These are phyloP conservation scores for Camellia sinensis DNA, from an alignment of 148 eudicot species.

Conservation along the genomic window DNA sequence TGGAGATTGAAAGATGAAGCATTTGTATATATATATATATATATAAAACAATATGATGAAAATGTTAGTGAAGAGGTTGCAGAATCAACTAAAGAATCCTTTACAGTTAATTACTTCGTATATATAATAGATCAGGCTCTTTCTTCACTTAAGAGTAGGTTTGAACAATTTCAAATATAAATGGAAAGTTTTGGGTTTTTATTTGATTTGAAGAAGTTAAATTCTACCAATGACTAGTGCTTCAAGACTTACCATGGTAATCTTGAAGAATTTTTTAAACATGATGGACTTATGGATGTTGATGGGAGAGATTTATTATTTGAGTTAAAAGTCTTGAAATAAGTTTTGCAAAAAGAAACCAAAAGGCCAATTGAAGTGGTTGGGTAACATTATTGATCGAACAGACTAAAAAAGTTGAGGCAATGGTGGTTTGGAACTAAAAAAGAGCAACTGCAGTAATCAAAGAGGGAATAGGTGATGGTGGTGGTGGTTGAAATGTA, in stretches of 20 bases:
- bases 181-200: no score
- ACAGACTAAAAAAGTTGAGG: no score
- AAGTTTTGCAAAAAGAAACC: neutral
- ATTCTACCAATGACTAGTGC: no score
- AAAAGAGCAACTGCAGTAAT: no score
- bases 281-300: neutral
- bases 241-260: neutral
- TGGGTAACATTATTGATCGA: neutral
- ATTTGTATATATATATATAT: no score
- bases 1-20: neutral
- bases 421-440: no score
- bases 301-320: neutral
- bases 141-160: neutral
- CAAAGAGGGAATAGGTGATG: no score
- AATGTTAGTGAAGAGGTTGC: neutral
- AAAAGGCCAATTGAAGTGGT: neutral
- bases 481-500: no score
- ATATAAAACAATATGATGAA: neutral
- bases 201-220: no score
- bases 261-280: neutral
- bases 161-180: no score
- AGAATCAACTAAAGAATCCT: neutral
- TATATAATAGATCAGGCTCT: neutral
- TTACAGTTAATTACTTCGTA: neutral
- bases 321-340: no score